phyloP scores from a whole-genome alignment of 805 yeast species.

The Suhomyces emberorum region DNA sequence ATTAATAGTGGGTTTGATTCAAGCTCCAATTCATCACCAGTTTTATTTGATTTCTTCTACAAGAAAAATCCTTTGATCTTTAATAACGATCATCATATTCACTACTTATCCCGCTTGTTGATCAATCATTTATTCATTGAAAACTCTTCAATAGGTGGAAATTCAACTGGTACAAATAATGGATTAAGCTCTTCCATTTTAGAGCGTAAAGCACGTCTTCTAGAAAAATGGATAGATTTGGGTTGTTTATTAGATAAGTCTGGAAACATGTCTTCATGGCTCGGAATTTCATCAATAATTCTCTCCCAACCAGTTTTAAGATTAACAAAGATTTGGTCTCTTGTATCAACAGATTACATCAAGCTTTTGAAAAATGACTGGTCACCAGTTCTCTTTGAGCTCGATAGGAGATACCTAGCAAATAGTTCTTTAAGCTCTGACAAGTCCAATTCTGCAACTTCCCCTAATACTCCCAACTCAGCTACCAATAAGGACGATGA shows the following conservation, averaged over 20 bases:
- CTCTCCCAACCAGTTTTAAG: constrained; percentile 82
- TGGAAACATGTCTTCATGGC: constrained; percentile 95
- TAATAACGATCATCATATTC: constrained; percentile 62
- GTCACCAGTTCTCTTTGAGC: constrained; percentile 90
- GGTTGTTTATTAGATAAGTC: constrained; percentile 72
- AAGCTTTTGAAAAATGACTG: constrained; percentile 72
- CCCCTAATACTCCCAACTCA: constrained; percentile 10
- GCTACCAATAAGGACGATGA: constrained; percentile 5
- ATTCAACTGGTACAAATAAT: neutral
- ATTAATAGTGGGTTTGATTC: constrained; percentile 19
- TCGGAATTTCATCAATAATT: constrained; percentile 79
- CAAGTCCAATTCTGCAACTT: constrained; percentile 1
- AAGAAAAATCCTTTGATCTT: constrained; percentile 74
- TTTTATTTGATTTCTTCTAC: constrained; percentile 33
- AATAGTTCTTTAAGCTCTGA: constrained; percentile 21
- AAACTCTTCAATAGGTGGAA: constrained; percentile 14
- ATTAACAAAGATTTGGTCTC: constrained; percentile 69
- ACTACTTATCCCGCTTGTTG: constrained; percentile 71
- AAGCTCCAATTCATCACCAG: constrained; percentile 3
- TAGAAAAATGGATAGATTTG: constrained; percentile 81
- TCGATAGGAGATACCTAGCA: constrained; percentile 68
- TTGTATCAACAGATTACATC: constrained; percentile 56
- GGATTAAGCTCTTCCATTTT: constrained; percentile 15
- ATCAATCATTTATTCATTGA: constrained; percentile 66
- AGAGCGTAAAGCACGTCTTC: constrained; percentile 56